Conservation (phyloP, 176 grass and related monocot species). For the Carex myosuroides region DNA sequence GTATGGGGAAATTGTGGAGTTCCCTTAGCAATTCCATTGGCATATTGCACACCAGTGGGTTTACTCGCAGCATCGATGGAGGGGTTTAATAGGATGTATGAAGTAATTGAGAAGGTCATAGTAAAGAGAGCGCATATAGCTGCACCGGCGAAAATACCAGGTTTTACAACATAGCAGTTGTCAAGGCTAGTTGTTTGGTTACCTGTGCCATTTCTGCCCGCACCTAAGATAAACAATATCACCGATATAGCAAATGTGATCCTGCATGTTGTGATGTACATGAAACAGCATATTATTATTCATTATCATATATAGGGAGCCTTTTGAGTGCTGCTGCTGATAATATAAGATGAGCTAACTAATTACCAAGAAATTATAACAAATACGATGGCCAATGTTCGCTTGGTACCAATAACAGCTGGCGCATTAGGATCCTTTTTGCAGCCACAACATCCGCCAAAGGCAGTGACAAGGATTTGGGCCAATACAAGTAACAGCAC, state of each 20-base stretch:
- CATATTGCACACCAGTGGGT: background rate
- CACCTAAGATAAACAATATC: constrained; percentile 7
- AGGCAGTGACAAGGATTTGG: constrained; percentile 2
- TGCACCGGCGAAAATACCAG: constrained; percentile 2
- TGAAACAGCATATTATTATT: background rate
- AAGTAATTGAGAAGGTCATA: background rate
- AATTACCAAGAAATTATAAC: constrained; percentile 5
- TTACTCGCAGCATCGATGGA: background rate
- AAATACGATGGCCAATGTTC: background rate
- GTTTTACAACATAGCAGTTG: constrained; percentile 13
- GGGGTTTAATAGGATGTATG: background rate
- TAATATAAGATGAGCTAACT: background rate
- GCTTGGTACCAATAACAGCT: background rate
- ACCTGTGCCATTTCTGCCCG: background rate
- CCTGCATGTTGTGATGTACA: background rate
- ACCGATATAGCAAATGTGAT: constrained; percentile 3
- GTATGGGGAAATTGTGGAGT: background rate
- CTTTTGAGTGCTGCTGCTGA: background rate
- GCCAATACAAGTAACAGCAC: background rate
- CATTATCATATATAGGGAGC: background rate
- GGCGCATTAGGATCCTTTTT: background rate
- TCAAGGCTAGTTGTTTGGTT: background rate
- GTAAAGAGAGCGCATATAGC: constrained; percentile 12
- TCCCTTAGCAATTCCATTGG: background rate
- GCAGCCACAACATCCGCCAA: constrained; percentile 10